phyloP scores from a whole-genome alignment of 2,329 filamentous ascomycete genomes.

The Claviceps pusilla region DNA sequence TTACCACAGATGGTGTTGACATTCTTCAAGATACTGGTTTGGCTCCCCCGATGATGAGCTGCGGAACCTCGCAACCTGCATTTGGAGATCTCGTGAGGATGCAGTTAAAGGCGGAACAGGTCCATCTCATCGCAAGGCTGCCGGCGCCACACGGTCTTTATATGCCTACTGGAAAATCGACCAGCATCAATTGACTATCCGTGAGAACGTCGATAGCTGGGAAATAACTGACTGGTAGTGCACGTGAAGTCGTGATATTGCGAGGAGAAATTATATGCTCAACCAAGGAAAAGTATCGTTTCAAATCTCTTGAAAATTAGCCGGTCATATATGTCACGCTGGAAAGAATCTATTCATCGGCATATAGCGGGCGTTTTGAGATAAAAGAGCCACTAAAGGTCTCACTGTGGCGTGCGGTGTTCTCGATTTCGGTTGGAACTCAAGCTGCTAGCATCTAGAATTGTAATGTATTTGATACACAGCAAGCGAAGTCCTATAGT shows the following conservation, averaged over 20 bases:
- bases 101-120: conserved; percentile 44
- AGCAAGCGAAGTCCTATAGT: background rate
- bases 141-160: conserved; percentile 45
- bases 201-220: conserved; percentile 50
- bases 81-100: conserved; percentile 47
- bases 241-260: background rate
- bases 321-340: background rate
- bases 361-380: conserved; percentile 2
- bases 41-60: conserved; percentile 54
- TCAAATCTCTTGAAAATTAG: background rate
- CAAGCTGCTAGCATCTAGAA: background rate
- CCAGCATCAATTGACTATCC: conserved; percentile 52
- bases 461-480: background rate
- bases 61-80: conserved; percentile 68
- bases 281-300: background rate
- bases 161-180: conserved; percentile 57
- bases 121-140: conserved; percentile 49
- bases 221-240: conserved; percentile 41
- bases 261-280: background rate
- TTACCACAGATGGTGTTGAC: conserved; percentile 7
- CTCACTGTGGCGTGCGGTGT: background rate
- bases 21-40: conserved; percentile 61
- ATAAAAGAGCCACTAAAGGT: background rate
- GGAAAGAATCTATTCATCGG: background rate
- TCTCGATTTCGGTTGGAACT: background rate